Evolutionary conservation across 2,329 filamentous ascomycete genomes (phyloP).

Genomic region (Colletotrichum sp.): DNA sequence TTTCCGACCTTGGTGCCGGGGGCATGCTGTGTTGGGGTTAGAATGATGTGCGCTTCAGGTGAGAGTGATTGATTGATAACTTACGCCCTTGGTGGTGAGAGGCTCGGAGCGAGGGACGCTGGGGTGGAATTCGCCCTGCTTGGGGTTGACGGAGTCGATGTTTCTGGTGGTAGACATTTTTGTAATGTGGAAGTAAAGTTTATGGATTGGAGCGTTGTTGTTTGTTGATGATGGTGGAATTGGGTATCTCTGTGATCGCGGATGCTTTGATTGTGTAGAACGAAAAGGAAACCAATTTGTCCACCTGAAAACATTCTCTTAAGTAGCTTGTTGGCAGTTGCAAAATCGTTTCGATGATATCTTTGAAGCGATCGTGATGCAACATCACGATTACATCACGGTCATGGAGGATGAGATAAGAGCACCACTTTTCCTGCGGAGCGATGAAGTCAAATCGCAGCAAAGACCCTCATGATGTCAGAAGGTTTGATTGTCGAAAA

Average conservation of each 20-base stretch:
- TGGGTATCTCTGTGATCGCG: background rate
- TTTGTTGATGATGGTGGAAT: background rate
- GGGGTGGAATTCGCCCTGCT: conserved; percentile 61
- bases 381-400: conserved; percentile 9
- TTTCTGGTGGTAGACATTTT: conserved; percentile 51
- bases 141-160: conserved; percentile 52
- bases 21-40: conserved; percentile 58
- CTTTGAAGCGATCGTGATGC: background rate
- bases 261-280: background rate
- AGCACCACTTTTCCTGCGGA: conserved; percentile 5
- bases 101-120: conserved; percentile 56
- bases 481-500: background rate
- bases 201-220: background rate
- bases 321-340: background rate
- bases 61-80: conserved; percentile 24
- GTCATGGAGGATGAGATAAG: background rate
- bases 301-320: background rate
- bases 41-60: background rate
- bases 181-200: background rate
- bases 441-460: background rate
- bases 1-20: conserved; percentile 65
- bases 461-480: conserved; percentile 3
- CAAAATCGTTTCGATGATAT: background rate
- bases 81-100: conserved; percentile 58
- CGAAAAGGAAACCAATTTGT: fast-evolving